Evolutionary conservation across 345 rosid genomes (phyloP), one percentile per base, ranked within the genome.

Genomic region (Iberis pinnata): DNA sequence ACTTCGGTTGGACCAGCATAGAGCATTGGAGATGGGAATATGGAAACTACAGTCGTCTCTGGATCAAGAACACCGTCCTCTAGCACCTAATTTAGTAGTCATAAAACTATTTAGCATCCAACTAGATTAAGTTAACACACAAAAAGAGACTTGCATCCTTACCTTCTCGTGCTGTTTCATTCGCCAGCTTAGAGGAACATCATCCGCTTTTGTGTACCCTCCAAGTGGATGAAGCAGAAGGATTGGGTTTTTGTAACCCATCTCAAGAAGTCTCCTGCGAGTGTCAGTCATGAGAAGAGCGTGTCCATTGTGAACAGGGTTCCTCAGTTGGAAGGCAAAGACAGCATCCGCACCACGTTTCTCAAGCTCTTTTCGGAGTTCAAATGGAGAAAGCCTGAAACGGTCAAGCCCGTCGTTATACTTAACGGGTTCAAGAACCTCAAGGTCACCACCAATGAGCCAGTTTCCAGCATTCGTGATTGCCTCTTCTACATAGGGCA

Each of bases 1-100:
- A 88, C 98, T 80, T 92, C 98, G 0, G 98, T 92, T 56, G 98
- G 98, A 70, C 98, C 95, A 9, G 97, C 97, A 67, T 92, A 88
- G 65, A 83, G 95, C 99, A 92, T 85, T 1, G 97, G 98, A 22
- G 99, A 92, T 3, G 97, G 97, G 61, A 92, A 92, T 57, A 88
- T 88, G n/a, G 95, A 68, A 29, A 92, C 95, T 11, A 92, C 79
- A 5, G 99, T 92, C 47, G 94, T 92, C 60, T 80, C 69, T 4
- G 90, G 97, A 49, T 92, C 89, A 70, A 85, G 99, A 58, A 88
- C 74, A 52, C 95, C 90, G 53, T 88, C 99, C 68, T 85, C 90
- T 6, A 92, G 74, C 53, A 93, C 97, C 98, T 88, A 72, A 7
- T 19, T n/a, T n/a, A n/a, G n/a, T n/a, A 18, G 67, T 4, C 54